Percentiles rank a stretch among this genome's conserved stretches.
phyloP scores from a whole-genome alignment of 495 filamentous ascomycete species.

The Cladorrhinum samala region DNA sequence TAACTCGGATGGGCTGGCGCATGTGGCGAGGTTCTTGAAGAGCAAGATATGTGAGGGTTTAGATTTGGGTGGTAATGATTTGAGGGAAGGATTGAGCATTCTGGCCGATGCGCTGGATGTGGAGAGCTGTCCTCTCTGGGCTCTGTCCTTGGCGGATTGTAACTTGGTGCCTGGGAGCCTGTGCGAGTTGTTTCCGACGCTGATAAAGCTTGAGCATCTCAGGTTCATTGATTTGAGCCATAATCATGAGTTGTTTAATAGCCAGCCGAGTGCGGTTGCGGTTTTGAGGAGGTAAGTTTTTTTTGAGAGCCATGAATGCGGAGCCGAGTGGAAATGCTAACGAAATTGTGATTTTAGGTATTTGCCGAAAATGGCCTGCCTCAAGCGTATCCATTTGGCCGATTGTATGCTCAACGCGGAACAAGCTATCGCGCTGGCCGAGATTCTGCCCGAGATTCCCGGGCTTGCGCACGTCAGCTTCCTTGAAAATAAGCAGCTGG shows the following conservation, averaged over 20 bases:
- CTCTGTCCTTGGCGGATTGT: constrained; percentile 83
- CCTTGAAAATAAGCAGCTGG: constrained; percentile 71
- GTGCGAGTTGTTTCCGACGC: constrained; percentile 66
- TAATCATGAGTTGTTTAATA: constrained; percentile 73
- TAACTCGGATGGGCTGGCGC: constrained; percentile 62
- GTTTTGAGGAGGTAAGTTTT: constrained; percentile 59
- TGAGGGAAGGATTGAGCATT: constrained; percentile 59
- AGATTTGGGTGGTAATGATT: constrained; percentile 88
- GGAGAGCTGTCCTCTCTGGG: constrained; percentile 59
- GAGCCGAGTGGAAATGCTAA: not conserved
- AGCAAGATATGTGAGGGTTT: constrained; percentile 76
- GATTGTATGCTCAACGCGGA: constrained; percentile 83
- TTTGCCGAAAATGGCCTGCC: constrained; percentile 67
- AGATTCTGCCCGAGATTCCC: constrained; percentile 81
- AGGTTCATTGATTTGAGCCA: constrained; percentile 88
- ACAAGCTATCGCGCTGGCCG: constrained; percentile 82
- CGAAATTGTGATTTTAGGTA: constrained; percentile 40
- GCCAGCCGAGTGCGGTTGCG: constrained; percentile 65
- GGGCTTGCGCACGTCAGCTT: constrained; percentile 82
- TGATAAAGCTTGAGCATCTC: constrained; percentile 66
- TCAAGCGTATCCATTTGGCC: constrained; percentile 82
- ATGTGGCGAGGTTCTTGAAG: constrained; percentile 68
- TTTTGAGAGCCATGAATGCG: not conserved
- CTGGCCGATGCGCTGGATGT: constrained; percentile 58
- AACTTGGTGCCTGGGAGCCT: constrained; percentile 67